phyloP scores from a whole-genome alignment of 441 rosid species.

The Gossypium schwendimanii region DNA sequence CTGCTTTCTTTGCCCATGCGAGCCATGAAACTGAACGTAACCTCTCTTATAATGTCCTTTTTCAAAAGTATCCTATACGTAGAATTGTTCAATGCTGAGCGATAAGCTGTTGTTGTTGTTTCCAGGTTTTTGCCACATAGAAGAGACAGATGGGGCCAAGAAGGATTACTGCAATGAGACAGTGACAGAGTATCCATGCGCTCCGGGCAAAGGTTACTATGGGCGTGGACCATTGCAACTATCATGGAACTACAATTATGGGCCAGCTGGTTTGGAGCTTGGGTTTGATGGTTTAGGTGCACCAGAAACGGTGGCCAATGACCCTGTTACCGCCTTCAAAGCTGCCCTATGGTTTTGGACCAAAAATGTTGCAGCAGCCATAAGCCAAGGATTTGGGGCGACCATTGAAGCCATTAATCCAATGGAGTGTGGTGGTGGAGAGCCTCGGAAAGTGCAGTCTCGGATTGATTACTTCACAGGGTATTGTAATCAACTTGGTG shows the following conservation, averaged over 20 bases:
- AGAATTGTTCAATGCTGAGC: neutral
- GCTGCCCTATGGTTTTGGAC: conserved; percentile 63
- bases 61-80: neutral
- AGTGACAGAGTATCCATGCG: conserved; percentile 46
- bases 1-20: conserved; percentile 65
- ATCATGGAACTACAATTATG: conserved; percentile 62
- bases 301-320: conserved; percentile 55
- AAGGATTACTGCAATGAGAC: conserved; percentile 36
- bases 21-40: conserved; percentile 60
- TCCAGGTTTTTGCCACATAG: conserved; percentile 51
- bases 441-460: conserved; percentile 32
- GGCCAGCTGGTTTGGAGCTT: conserved; percentile 31
- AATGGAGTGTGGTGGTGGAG: conserved; percentile 45
- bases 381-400: conserved; percentile 58
- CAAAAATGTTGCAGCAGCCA: conserved; percentile 36
- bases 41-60: neutral
- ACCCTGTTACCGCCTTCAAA: conserved; percentile 45
- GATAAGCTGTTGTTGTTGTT: neutral
- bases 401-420: conserved; percentile 56
- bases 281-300: conserved; percentile 41
- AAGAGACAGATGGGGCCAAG: conserved; percentile 43
- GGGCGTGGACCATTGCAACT: conserved; percentile 68
- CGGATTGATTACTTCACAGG: conserved; percentile 39
- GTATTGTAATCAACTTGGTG: conserved; percentile 47
- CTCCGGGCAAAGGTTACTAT: conserved; percentile 40